Evolutionary conservation across 2,329 filamentous ascomycete species (phyloP).

Genomic region (Botrytis sinoallii): DNA sequence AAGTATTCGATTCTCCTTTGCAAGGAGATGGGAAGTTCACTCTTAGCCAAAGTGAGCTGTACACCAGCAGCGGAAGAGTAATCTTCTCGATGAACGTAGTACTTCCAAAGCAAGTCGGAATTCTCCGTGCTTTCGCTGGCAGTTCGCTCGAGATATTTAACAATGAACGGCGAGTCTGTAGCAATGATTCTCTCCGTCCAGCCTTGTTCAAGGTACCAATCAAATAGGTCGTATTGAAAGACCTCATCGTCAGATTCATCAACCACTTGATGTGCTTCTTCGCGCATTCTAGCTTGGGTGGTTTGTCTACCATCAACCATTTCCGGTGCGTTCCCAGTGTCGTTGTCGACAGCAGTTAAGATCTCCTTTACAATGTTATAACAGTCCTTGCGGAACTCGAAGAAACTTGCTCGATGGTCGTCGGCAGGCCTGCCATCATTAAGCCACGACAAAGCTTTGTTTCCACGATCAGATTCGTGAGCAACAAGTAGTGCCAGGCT

Average conservation of each 20-base stretch:
- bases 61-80: constrained; percentile 88
- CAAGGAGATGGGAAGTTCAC: constrained; percentile 74
- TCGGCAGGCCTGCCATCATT: constrained; percentile 72
- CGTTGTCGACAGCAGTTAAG: constrained; percentile 71
- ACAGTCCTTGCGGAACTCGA: constrained; percentile 69
- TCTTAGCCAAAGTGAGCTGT: constrained; percentile 78
- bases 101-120: constrained; percentile 88
- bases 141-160: constrained; percentile 78
- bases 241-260: constrained; percentile 86
- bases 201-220: constrained; percentile 88
- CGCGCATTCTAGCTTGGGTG: constrained; percentile 70
- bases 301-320: constrained; percentile 76
- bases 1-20: constrained; percentile 86
- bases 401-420: constrained; percentile 60
- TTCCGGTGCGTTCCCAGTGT: constrained; percentile 65
- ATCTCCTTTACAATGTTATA: constrained; percentile 88
- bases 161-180: constrained; percentile 79
- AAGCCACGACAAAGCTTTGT: constrained; percentile 80
- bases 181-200: constrained; percentile 83
- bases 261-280: constrained; percentile 88
- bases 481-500: constrained; percentile 82
- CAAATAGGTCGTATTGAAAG: constrained; percentile 94
- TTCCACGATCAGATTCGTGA: constrained; percentile 79
- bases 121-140: constrained; percentile 70
- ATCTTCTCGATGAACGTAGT: constrained; percentile 78